These are phyloP conservation scores for Seiridium unicorne DNA, from an alignment of 2,329 filamentous ascomycete genomes.

Conservation along the genomic window DNA sequence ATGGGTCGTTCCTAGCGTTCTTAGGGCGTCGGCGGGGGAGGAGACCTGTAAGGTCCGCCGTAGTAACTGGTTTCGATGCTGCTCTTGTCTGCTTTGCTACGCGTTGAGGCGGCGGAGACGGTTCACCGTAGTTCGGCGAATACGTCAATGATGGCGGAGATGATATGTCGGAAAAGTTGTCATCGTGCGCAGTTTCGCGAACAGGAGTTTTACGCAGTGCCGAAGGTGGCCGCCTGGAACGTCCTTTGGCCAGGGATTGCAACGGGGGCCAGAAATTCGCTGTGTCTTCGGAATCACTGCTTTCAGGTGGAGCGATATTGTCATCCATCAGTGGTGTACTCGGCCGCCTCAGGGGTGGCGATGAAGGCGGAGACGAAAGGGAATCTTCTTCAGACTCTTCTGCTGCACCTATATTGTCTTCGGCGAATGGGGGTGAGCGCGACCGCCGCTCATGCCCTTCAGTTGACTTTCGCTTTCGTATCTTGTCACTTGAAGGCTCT, in stretches of 20 bases:
- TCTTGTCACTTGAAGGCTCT: conserved; percentile 31
- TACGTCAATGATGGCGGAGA: conserved; percentile 67
- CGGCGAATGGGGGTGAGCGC: conserved; percentile 33
- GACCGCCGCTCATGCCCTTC: conserved; percentile 37
- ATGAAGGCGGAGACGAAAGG: conserved; percentile 21
- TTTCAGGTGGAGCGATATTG: conserved; percentile 54
- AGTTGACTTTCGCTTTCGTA: conserved; percentile 57
- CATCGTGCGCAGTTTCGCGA: conserved; percentile 20
- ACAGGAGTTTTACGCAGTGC: conserved; percentile 34
- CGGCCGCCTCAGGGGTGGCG: conserved; percentile 15
- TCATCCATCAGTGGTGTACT: conserved; percentile 44
- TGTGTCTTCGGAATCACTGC: conserved; percentile 46
- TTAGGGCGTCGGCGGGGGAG: conserved; percentile 52
- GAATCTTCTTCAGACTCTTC: conserved; percentile 22
- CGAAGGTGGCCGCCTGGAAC: conserved; percentile 23
- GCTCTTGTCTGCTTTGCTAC: conserved; percentile 27
- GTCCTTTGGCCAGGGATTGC: conserved; percentile 46
- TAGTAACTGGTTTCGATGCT: conserved; percentile 42
- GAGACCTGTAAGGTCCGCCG: conserved; percentile 52
- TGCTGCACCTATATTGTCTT: conserved; percentile 16
- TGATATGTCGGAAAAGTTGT: conserved; percentile 53
- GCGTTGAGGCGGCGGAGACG: conserved; percentile 22
- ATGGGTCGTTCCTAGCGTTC: conserved; percentile 31
- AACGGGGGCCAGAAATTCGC: conserved; percentile 51
- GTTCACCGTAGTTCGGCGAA: conserved; percentile 54